phyloP scores from a whole-genome alignment of 1,139 yeast genomes.

The Geotrichum phurueaensis region DNA sequence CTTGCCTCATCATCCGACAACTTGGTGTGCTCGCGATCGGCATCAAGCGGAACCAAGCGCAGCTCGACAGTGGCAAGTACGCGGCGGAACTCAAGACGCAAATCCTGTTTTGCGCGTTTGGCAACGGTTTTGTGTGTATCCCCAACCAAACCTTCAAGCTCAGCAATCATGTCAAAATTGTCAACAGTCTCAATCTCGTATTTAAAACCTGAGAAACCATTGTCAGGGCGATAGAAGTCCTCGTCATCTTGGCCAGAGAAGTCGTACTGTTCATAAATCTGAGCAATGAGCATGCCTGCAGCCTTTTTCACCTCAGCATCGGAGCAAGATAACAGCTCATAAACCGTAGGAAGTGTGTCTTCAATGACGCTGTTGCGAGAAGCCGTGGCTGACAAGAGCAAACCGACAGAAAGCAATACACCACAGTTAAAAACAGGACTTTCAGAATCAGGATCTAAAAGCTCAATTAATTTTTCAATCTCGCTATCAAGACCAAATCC shows the following conservation, averaged over 20 bases:
- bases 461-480: constrained; percentile 27
- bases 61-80: constrained; percentile 41
- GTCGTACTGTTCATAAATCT: constrained; percentile 54
- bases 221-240: constrained; percentile 29
- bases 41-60: constrained; percentile 5
- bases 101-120: constrained; percentile 46
- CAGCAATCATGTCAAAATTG: constrained; percentile 42
- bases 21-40: neutral
- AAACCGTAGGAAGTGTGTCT: constrained; percentile 29
- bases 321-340: constrained; percentile 28
- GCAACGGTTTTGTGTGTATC: constrained; percentile 24
- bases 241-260: constrained; percentile 39
- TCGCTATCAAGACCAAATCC: constrained; percentile 33
- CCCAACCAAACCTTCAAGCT: constrained; percentile 1
- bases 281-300: constrained; percentile 55
- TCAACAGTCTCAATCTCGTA: constrained; percentile 52
- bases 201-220: constrained; percentile 27
- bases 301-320: constrained; percentile 37
- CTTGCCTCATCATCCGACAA: constrained; percentile 2
- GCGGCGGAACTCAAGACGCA: constrained; percentile 59
- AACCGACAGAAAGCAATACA: constrained; percentile 33
- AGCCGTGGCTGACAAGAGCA: constrained; percentile 21
- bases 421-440: constrained; percentile 28
- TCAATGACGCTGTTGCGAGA: constrained; percentile 29
- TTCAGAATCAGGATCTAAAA: constrained; percentile 27